Conservation (phyloP, 2,329 filamentous ascomycete genomes). For the Boeremia exigua region DNA sequence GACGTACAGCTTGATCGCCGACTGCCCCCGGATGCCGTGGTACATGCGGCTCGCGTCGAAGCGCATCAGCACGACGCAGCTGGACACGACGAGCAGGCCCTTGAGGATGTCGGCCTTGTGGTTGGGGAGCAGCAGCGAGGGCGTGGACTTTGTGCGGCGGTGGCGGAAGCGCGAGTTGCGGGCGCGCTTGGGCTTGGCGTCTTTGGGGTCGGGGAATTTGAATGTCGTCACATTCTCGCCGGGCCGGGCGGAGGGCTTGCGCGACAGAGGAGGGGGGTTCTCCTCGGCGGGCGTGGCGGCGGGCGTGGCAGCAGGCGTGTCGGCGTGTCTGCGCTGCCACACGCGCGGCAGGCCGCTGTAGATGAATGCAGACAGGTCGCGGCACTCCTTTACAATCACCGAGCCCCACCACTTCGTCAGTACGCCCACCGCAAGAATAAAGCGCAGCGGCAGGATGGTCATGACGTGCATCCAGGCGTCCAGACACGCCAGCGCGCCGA, state of each 20-base stretch:
- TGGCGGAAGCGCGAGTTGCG: conserved; percentile 58
- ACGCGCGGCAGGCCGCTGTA: conserved; percentile 80
- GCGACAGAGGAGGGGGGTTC: conserved; percentile 30
- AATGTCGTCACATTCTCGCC: conserved; percentile 30
- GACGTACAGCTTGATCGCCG: conserved; percentile 96
- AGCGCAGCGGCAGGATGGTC: conserved; percentile 90
- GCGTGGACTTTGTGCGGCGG: conserved; percentile 79
- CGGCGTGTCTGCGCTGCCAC: conserved; percentile 66
- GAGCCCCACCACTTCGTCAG: conserved; percentile 79
- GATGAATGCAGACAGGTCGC: conserved; percentile 76
- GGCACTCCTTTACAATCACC: conserved; percentile 72
- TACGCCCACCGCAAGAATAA: conserved; percentile 79
- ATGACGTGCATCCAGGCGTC: conserved; percentile 98
- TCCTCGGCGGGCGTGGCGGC: conserved; percentile 39
- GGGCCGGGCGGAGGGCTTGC: conserved; percentile 37
- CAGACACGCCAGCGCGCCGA: conserved; percentile 88
- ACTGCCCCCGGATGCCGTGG: conserved; percentile 93
- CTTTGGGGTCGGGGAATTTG: conserved; percentile 37
- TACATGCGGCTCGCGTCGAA: conserved; percentile 98
- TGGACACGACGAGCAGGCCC: conserved; percentile 84
- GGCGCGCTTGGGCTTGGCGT: conserved; percentile 34
- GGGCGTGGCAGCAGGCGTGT: conserved; percentile 44
- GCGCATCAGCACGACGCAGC: conserved; percentile 82
- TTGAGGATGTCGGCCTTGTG: conserved; percentile 96
- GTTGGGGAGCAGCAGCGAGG: conserved; percentile 82